Evolutionary conservation across 345 rosid genomes (phyloP).

Genomic region (Aquilaria malaccensis): DNA sequence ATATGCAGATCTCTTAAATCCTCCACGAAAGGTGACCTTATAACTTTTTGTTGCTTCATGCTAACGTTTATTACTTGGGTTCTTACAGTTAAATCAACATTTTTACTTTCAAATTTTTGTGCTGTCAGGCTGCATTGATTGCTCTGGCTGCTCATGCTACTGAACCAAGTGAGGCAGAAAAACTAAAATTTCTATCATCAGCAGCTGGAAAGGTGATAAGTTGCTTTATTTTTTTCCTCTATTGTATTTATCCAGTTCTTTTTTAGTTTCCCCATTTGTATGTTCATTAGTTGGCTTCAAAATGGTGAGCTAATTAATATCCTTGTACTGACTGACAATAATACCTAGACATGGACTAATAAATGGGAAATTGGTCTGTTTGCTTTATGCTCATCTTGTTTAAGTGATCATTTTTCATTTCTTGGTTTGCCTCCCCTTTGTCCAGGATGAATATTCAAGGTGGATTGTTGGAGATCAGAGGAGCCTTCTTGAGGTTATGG

Average conservation of each 20-base stretch:
- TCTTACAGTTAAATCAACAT: background rate
- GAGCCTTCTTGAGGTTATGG: constrained; percentile 96
- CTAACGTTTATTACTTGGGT: constrained; percentile 4
- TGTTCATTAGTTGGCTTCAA: too few relatives aligned
- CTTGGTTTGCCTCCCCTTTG: too few relatives aligned
- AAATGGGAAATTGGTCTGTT: too few relatives aligned
- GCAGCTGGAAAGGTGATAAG: constrained; percentile 75
- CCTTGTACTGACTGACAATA: too few relatives aligned
- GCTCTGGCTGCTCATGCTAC: constrained; percentile 96
- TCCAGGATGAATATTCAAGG: constrained; percentile 75
- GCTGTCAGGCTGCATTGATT: constrained; percentile 60
- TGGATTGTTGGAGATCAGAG: constrained; percentile 83
- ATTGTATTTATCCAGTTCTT: too few relatives aligned
- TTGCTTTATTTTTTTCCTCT: constrained; percentile 1
- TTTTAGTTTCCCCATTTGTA: too few relatives aligned
- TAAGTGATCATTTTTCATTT: too few relatives aligned
- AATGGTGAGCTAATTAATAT: too few relatives aligned
- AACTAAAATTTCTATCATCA: constrained; percentile 71
- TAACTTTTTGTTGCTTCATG: background rate
- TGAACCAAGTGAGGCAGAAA: constrained; percentile 80
- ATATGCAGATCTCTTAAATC: constrained; percentile 83
- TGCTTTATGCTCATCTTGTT: too few relatives aligned
- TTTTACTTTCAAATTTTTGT: background rate
- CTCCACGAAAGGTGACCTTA: constrained; percentile 75
- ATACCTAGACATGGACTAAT: too few relatives aligned